phyloP scores from a whole-genome alignment of 2,329 filamentous ascomycete species.

The Monilinia laxa region DNA sequence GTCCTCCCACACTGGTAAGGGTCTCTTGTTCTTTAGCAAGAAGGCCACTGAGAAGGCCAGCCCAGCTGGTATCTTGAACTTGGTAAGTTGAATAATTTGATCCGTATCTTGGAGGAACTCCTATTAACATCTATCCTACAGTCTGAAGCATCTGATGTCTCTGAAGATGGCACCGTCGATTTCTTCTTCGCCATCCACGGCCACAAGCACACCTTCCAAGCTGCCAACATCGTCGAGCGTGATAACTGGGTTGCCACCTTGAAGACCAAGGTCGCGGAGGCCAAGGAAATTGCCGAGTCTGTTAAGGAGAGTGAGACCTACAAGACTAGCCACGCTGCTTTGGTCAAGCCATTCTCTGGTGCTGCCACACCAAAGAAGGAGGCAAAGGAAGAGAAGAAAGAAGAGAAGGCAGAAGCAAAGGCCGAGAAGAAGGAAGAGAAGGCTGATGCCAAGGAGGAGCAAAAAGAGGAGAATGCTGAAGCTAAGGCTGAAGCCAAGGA shows the following conservation, averaged over 20 bases:
- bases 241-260: constrained; percentile 89
- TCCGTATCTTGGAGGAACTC: not conserved
- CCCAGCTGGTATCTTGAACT: constrained; percentile 78
- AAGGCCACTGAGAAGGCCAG: constrained; percentile 76
- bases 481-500: constrained; percentile 39
- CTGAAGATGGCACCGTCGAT: constrained; percentile 75
- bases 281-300: constrained; percentile 73
- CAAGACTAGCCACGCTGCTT: constrained; percentile 56
- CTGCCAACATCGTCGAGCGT: constrained; percentile 69
- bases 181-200: constrained; percentile 83
- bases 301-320: constrained; percentile 80
- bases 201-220: constrained; percentile 95
- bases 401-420: constrained; percentile 36
- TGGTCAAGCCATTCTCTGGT: constrained; percentile 46
- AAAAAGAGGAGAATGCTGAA: constrained; percentile 37
- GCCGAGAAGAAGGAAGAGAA: constrained; percentile 42
- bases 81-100: constrained; percentile 57
- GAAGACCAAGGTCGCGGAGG: constrained; percentile 79
- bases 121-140: constrained; percentile 42
- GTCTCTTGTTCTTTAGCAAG: constrained; percentile 82
- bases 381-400: constrained; percentile 42
- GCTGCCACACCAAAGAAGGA: constrained; percentile 39
- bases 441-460: constrained; percentile 42
- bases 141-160: constrained; percentile 60
- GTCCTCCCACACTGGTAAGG: constrained; percentile 92